Percentiles rank a stretch among this genome's conserved stretches.
phyloP scores from a whole-genome alignment of 2,329 filamentous ascomycete species.

The Ceratocystis colombiana region DNA sequence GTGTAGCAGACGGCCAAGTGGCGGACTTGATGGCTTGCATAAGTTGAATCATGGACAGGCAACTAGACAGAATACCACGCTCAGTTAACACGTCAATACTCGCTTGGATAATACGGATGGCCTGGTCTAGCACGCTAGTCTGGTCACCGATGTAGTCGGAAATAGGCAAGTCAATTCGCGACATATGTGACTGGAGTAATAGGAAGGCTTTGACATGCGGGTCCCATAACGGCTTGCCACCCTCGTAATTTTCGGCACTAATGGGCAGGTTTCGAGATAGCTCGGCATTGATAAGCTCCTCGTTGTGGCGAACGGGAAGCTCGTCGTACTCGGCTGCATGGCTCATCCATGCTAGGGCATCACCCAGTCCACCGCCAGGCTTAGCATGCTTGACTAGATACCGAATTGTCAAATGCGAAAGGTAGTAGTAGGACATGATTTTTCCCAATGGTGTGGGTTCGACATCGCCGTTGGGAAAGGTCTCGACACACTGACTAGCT shows the following conservation, averaged over 20 bases:
- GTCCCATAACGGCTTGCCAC: conserved; percentile 85
- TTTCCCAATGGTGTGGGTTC: conserved; percentile 86
- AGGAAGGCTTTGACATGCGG: conserved; percentile 95
- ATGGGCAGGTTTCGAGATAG: conserved; percentile 70
- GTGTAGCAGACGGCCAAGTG: conserved; percentile 75
- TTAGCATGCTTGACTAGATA: conserved; percentile 69
- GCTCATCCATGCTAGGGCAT: conserved; percentile 86
- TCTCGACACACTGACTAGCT: conserved; percentile 70
- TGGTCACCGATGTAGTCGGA: conserved; percentile 96
- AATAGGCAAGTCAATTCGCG: conserved; percentile 82
- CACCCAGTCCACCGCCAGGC: conserved; percentile 62
- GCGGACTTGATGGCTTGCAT: conserved; percentile 89
- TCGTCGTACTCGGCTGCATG: conserved; percentile 93
- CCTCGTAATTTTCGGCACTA: conserved; percentile 43
- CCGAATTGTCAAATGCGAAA: conserved; percentile 88
- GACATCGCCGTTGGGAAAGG: conserved; percentile 79
- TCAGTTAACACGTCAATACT: conserved; percentile 90
- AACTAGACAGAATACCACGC: conserved; percentile 68
- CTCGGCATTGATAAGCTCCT: conserved; percentile 92
- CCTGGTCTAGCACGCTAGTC: conserved; percentile 80
- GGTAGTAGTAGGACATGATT: conserved; percentile 99
- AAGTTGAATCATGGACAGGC: conserved; percentile 69
- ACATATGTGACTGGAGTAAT: conserved; percentile 89
- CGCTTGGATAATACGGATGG: conserved; percentile 92
- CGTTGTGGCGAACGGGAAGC: conserved; percentile 92